These are phyloP conservation scores for Cryphonectria carpinicola DNA, from an alignment of 2,329 filamentous ascomycete species.

Conservation along the genomic window DNA sequence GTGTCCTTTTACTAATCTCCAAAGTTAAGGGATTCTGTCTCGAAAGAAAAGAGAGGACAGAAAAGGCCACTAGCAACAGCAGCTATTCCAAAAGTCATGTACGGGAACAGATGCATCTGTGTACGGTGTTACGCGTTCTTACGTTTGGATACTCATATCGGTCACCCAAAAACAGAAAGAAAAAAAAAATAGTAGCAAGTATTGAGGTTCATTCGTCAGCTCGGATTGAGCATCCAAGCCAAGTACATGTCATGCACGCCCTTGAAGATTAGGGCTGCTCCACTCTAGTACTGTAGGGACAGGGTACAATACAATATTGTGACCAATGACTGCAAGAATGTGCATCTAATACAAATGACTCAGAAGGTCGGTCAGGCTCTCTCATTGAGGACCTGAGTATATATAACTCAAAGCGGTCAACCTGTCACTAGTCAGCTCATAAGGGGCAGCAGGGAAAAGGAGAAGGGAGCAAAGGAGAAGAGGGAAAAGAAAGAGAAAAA, in stretches of 20 bases:
- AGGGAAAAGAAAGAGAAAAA: neutral
- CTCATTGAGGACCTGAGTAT: neutral
- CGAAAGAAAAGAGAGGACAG: neutral
- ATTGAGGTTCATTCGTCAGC: neutral
- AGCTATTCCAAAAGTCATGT: neutral
- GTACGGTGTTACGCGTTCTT: neutral
- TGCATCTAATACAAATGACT: no score
- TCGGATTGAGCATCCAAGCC: neutral
- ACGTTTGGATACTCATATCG: neutral
- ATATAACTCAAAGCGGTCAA: neutral
- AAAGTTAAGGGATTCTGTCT: neutral
- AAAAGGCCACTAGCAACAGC: neutral
- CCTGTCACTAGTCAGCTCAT: neutral
- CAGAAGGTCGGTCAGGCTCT: neutral
- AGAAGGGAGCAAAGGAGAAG: neutral
- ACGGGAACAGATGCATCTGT: neutral
- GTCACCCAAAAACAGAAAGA: neutral
- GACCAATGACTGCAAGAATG: no score
- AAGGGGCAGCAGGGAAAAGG: neutral
- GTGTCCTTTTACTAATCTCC: neutral
- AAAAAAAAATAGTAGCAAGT: neutral
- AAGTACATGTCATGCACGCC: neutral
- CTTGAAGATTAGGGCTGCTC: neutral
- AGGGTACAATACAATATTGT: no score
- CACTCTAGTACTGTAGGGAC: no score